A percentile compares a stretch with the other conserved stretches of the same genome.
phyloP scores from a whole-genome alignment of 2,329 filamentous ascomycete species.

The Colletotrichum orchidophilum region DNA sequence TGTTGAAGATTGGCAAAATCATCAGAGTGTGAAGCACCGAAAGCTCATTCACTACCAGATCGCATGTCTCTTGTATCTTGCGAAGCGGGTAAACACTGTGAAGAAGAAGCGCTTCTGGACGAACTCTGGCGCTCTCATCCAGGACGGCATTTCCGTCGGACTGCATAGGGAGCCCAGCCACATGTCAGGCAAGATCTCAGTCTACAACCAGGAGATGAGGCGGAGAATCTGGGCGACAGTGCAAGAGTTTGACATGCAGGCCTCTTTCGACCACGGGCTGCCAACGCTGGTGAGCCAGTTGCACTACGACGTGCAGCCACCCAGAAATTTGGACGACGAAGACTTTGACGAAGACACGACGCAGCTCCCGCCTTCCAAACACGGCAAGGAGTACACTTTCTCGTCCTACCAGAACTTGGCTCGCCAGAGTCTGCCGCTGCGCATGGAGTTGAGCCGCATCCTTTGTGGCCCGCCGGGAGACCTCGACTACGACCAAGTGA shows the following conservation, averaged over 20 bases:
- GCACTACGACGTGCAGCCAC: conserved; percentile 63
- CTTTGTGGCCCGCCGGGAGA: conserved; percentile 64
- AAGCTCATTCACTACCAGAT: conserved; percentile 70
- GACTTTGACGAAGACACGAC: conserved; percentile 64
- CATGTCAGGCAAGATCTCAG: conserved; percentile 63
- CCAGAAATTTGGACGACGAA: conserved; percentile 66
- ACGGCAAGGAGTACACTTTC: conserved; percentile 64
- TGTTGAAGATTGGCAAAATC: conserved; percentile 62
- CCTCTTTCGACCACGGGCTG: conserved; percentile 68
- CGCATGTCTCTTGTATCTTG: conserved; percentile 66
- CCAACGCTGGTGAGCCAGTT: conserved; percentile 67
- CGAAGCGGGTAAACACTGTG: conserved; percentile 69
- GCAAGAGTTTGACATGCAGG: conserved; percentile 69
- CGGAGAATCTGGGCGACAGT: conserved; percentile 69
- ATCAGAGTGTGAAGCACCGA: conserved; percentile 70
- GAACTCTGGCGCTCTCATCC: conserved; percentile 62
- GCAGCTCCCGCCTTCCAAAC: conserved; percentile 60
- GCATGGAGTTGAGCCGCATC: conserved; percentile 66
- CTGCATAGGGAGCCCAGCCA: conserved; percentile 68
- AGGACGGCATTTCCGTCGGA: conserved; percentile 66
- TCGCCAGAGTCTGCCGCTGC: conserved; percentile 63
- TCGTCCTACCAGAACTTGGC: conserved; percentile 68
- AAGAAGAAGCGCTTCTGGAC: conserved; percentile 74
- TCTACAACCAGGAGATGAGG: conserved; percentile 71
- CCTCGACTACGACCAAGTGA: conserved; percentile 69